Evolutionary conservation across 2,329 filamentous ascomycete genomes (phyloP).

Genomic region (Trichoderma semiorbis): DNA sequence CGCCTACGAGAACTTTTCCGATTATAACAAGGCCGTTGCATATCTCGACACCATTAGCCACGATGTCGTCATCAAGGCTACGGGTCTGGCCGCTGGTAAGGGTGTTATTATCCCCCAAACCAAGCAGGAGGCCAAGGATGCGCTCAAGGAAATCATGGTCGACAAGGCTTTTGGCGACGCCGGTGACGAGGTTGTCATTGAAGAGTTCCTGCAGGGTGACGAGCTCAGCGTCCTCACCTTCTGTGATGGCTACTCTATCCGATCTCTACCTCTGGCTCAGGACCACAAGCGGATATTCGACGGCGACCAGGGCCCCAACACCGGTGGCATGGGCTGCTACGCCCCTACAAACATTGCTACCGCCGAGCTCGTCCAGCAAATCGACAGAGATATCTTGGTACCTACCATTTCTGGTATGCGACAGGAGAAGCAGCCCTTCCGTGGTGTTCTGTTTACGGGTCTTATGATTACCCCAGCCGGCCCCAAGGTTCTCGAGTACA

Average conservation of each 20-base stretch:
- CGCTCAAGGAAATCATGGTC: constrained; percentile 86
- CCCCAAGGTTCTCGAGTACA: constrained; percentile 85
- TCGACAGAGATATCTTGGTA: constrained; percentile 80
- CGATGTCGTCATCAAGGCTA: constrained; percentile 88
- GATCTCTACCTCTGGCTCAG: constrained; percentile 83
- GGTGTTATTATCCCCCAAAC: constrained; percentile 85
- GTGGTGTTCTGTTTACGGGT: constrained; percentile 81
- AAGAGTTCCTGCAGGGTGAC: constrained; percentile 88
- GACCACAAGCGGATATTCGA: constrained; percentile 96
- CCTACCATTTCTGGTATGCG: constrained; percentile 89
- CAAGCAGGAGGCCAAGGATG: constrained; percentile 77
- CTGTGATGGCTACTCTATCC: constrained; percentile 81
- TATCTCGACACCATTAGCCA: constrained; percentile 72
- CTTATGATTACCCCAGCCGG: constrained; percentile 84
- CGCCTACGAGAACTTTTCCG: constrained; percentile 81
- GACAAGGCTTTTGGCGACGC: constrained; percentile 81
- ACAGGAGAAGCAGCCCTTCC: constrained; percentile 69
- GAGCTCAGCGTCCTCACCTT: constrained; percentile 91
- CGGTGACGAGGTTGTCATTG: constrained; percentile 88
- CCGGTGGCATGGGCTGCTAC: constrained; percentile 97
- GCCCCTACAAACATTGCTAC: constrained; percentile 81
- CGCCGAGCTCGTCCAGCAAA: constrained; percentile 68
- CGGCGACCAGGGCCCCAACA: constrained; percentile 86
- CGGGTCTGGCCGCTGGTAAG: constrained; percentile 88
- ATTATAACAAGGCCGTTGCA: constrained; percentile 66